Percentiles rank a stretch among this genome's conserved stretches.
Evolutionary conservation across 73 alveolate genomes (phyloP).

Genomic region (Paramecium primaurelia): DNA sequence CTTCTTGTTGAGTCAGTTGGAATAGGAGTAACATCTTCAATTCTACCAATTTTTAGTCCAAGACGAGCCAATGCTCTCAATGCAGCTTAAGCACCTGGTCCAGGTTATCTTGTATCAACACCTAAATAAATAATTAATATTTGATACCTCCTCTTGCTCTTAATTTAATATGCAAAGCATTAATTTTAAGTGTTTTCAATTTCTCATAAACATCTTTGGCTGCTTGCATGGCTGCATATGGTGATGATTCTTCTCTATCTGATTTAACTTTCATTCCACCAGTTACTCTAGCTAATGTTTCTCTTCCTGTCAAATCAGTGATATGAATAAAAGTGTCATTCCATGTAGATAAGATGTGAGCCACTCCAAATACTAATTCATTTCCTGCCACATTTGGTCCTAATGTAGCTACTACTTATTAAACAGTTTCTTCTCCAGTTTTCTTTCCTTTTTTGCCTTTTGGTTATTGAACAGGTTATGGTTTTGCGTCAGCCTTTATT

Average conservation of each 20-base stretch:
- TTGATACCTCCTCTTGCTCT: constrained; percentile 97
- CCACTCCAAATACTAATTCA: constrained; percentile 87
- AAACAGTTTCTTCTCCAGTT: constrained; percentile 18
- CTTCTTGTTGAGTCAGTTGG: constrained; percentile 99
- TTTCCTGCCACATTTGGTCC: constrained; percentile 68
- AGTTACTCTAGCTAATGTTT: constrained; percentile 97
- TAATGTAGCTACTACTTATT: constrained; percentile 9
- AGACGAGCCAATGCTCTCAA: constrained; percentile 99
- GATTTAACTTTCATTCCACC: constrained; percentile 99
- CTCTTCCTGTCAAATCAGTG: constrained; percentile 99
- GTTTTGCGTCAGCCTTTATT: background rate
- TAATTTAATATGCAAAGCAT: constrained; percentile 96
- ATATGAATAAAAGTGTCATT: constrained; percentile 98
- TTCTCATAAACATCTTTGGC: constrained; percentile 96
- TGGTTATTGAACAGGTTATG: background rate
- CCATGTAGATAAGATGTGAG: constrained; percentile 97
- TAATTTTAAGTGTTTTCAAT: constrained; percentile 86
- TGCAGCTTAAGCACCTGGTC: constrained; percentile 99
- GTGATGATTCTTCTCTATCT: constrained; percentile 99
- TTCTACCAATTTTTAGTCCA: constrained; percentile 99
- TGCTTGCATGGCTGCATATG: constrained; percentile 99
- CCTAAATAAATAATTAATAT: background rate
- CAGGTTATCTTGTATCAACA: constrained; percentile 85
- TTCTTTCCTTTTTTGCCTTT: constrained; percentile 38
- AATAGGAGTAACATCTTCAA: constrained; percentile 99